These are phyloP conservation scores for Phyllosticta citrichinensis DNA, from an alignment of 2,329 filamentous ascomycete species.

Conservation along the genomic window DNA sequence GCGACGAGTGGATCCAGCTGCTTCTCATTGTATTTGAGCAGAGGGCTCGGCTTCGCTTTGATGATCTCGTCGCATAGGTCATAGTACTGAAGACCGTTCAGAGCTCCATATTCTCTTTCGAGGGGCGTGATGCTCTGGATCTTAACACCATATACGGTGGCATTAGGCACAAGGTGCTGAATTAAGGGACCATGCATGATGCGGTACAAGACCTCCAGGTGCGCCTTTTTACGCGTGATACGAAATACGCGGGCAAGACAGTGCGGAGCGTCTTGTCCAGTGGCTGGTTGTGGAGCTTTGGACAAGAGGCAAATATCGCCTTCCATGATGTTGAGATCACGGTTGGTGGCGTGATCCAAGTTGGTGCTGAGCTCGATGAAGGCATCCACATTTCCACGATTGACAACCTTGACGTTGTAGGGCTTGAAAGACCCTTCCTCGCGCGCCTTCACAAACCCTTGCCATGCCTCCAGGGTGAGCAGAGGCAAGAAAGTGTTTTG, in stretches of 20 bases:
- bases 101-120: conserved; percentile 86
- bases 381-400: conserved; percentile 80
- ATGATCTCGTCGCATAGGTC: conserved; percentile 91
- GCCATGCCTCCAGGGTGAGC: conserved; percentile 88
- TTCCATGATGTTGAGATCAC: conserved; percentile 64
- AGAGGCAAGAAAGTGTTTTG: conserved; percentile 85
- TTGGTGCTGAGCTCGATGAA: conserved; percentile 86
- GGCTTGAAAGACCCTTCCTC: conserved; percentile 73
- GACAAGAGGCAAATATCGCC: conserved; percentile 87
- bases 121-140: conserved; percentile 90
- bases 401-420: conserved; percentile 81
- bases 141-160: conserved; percentile 64
- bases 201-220: conserved; percentile 76
- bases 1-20: conserved; percentile 58
- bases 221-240: conserved; percentile 69
- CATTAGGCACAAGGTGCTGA: conserved; percentile 56
- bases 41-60: conserved; percentile 77
- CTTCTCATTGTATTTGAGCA: conserved; percentile 70
- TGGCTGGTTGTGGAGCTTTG: conserved; percentile 59
- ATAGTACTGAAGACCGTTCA: conserved; percentile 88
- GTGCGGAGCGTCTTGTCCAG: conserved; percentile 52
- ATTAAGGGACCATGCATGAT: conserved; percentile 60
- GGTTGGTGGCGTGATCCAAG: conserved; percentile 60
- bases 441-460: conserved; percentile 79
- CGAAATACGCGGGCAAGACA: conserved; percentile 79